A percentile compares a stretch with the other conserved stretches of the same genome.
phyloP scores from a whole-genome alignment of 2,329 filamentous ascomycete genomes.

The Calonectria honghensis region DNA sequence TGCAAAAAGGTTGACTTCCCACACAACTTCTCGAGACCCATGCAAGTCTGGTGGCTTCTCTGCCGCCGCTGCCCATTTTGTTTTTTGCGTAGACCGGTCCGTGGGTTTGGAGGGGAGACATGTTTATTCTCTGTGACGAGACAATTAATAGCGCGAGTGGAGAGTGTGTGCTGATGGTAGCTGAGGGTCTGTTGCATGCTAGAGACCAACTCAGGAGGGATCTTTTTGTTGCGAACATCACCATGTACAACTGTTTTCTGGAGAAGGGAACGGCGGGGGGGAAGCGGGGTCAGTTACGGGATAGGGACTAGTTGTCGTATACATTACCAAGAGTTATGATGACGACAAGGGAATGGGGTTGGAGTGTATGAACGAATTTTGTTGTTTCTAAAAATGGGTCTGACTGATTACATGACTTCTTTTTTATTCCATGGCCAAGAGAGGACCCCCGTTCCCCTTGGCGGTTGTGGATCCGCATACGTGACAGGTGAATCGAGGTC shows the following conservation, averaged over 20 bases:
- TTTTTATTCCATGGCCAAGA: neutral
- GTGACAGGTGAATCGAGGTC: neutral
- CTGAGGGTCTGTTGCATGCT: conserved; percentile 29
- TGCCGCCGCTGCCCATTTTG: conserved; percentile 38
- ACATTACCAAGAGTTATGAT: conserved; percentile 37
- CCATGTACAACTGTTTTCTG: conserved; percentile 41
- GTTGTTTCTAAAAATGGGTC: conserved; percentile 33
- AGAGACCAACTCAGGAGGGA: conserved; percentile 31
- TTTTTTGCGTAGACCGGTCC: conserved; percentile 50
- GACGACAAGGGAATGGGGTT: conserved; percentile 34
- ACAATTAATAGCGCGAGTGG: conserved; percentile 15
- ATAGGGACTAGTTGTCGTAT: conserved; percentile 28
- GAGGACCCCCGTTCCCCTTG: neutral
- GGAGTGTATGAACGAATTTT: conserved; percentile 38
- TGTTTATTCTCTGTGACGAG: conserved; percentile 35
- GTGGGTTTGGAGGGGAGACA: conserved; percentile 46
- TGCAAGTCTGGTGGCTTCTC: conserved; percentile 47
- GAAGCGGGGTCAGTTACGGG: conserved; percentile 11
- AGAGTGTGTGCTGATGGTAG: conserved; percentile 27
- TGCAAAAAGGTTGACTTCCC: conserved; percentile 56
- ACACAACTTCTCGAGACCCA: conserved; percentile 50
- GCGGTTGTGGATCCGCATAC: neutral
- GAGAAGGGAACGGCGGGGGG: conserved; percentile 15
- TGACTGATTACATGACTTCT: neutral
- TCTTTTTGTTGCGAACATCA: conserved; percentile 37